These are phyloP conservation scores for Crithidia expoeki DNA, from an alignment of 208 protist species.

Conservation along the genomic window DNA sequence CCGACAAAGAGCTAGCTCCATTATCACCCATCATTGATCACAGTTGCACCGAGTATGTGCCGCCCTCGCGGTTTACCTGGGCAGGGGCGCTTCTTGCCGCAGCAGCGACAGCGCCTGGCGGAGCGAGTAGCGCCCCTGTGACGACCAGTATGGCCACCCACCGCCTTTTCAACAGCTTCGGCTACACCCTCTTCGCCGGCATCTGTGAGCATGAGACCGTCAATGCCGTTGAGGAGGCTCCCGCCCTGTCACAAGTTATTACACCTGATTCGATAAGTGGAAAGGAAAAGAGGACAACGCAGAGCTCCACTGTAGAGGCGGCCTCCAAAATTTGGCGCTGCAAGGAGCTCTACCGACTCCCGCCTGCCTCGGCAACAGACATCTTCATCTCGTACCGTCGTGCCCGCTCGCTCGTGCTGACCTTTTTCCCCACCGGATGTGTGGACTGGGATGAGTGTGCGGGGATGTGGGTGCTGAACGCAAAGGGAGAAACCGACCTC, in stretches of 20 bases:
- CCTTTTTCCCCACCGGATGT: slow-evolving; percentile 34
- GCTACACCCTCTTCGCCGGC: slow-evolving; percentile 58
- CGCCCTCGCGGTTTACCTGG: slow-evolving; percentile 1
- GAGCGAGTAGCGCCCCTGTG: neutral
- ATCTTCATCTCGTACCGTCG: slow-evolving; percentile 50
- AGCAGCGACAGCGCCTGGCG: neutral
- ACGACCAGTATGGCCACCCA: slow-evolving; percentile 51
- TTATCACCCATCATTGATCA: neutral
- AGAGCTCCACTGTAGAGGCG: neutral
- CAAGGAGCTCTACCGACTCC: slow-evolving; percentile 37
- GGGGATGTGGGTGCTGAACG: slow-evolving; percentile 28
- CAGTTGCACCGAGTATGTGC: neutral
- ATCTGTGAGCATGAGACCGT: slow-evolving; percentile 30
- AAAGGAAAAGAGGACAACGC: no score
- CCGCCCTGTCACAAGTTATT: neutral
- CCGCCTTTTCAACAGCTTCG: slow-evolving; percentile 76
- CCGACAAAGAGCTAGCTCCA: neutral
- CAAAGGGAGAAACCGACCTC: slow-evolving; percentile 26
- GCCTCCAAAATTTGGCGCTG: slow-evolving; percentile 24
- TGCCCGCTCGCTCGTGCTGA: slow-evolving; percentile 32
- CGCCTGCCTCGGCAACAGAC: slow-evolving; percentile 31
- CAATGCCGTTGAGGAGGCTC: neutral
- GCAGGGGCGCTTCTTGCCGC: neutral
- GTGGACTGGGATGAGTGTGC: slow-evolving; percentile 26
- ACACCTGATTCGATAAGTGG: no score